These are phyloP conservation scores for Xylariales sp. DNA, from an alignment of 2,329 filamentous ascomycete genomes.

Conservation along the genomic window DNA sequence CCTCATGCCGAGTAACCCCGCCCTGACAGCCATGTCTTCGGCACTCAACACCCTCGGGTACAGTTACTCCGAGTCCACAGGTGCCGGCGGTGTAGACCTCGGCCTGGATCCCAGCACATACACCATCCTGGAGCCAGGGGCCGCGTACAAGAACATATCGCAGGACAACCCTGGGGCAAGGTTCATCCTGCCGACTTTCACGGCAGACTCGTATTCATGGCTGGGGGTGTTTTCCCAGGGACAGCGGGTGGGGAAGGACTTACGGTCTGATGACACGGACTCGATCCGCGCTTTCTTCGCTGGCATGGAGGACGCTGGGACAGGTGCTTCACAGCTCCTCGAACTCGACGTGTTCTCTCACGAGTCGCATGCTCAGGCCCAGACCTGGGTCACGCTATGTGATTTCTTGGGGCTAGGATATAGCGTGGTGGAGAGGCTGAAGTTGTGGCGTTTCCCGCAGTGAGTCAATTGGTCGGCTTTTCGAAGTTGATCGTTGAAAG, in stretches of 20 bases:
- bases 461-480: constrained; percentile 16
- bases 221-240: constrained; percentile 13
- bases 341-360: constrained; percentile 42
- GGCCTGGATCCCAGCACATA: constrained; percentile 38
- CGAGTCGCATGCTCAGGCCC: constrained; percentile 39
- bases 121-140: constrained; percentile 36
- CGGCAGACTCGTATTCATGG: constrained; percentile 9
- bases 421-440: constrained; percentile 45
- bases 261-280: constrained; percentile 14
- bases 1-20: constrained; percentile 39
- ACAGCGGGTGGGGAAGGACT: not conserved
- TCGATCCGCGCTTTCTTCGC: constrained; percentile 38
- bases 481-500: constrained; percentile 1
- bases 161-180: constrained; percentile 39
- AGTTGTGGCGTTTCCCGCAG: constrained; percentile 44
- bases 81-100: constrained; percentile 3
- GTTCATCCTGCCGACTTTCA: constrained; percentile 42
- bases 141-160: constrained; percentile 40
- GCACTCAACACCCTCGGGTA: constrained; percentile 45
- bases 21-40: constrained; percentile 37
- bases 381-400: constrained; percentile 46
- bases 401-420: constrained; percentile 47
- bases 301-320: constrained; percentile 12
- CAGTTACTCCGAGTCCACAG: constrained; percentile 27
- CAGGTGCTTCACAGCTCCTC: constrained; percentile 30